A percentile compares a stretch with the other conserved stretches of the same genome.
Conservation (phyloP, 2,329 filamentous ascomycete genomes). For the Berkeleyomyces rouxiae region DNA sequence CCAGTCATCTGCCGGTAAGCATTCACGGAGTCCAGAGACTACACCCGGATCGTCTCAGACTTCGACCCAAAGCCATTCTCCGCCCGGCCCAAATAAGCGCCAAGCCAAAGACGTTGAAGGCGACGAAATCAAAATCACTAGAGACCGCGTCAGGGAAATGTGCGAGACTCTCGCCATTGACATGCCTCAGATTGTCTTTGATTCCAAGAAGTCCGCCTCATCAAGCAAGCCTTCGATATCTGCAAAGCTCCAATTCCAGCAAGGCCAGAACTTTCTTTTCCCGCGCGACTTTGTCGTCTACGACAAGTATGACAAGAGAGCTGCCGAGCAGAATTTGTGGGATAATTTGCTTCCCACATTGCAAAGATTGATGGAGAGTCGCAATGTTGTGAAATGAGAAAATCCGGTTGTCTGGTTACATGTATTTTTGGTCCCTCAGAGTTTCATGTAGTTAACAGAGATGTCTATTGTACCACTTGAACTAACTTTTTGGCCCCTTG, state of each 20-base stretch:
- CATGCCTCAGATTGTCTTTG: background rate
- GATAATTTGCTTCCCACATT: conserved; percentile 19
- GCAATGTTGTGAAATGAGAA: background rate
- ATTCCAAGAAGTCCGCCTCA: background rate
- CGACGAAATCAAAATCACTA: background rate
- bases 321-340: conserved; percentile 25
- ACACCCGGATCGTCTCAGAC: background rate
- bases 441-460: background rate
- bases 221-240: background rate
- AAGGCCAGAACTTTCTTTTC: conserved; percentile 16
- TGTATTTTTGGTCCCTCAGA: background rate
- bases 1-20: background rate
- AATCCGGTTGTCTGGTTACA: background rate
- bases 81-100: background rate
- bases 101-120: background rate
- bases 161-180: background rate
- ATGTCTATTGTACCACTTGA: background rate
- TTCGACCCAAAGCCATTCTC: background rate
- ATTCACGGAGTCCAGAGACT: background rate
- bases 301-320: conserved; percentile 20
- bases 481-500: background rate
- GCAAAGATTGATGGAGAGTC: conserved; percentile 11
- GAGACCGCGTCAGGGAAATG: background rate
- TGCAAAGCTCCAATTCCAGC: background rate
- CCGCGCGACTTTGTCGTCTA: conserved; percentile 23